Percentiles rank a stretch among this genome's conserved stretches.
Evolutionary conservation across 169 alveolate species (phyloP).

Genomic region (Toxoplasma gondii): DNA sequence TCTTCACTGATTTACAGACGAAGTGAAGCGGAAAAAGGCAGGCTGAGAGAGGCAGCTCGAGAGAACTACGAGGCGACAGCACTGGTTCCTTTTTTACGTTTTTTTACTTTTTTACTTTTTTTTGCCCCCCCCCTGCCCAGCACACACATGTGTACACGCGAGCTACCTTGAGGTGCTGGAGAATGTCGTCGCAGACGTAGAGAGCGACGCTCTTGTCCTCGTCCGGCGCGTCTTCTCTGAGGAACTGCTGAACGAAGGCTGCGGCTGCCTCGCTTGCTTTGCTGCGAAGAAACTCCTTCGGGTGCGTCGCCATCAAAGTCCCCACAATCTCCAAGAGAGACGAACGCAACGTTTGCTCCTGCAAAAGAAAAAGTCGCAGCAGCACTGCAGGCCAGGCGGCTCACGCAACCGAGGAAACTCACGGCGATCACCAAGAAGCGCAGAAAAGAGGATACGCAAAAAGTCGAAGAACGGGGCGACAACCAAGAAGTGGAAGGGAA

Average conservation of each 20-base stretch:
- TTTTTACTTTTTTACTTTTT: no score
- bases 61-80: no score
- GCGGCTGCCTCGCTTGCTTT: constrained; percentile 78
- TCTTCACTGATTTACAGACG: no score
- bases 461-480: no score
- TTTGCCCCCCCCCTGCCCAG: no score
- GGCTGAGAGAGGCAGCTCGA: no score
- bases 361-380: neutral
- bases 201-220: constrained; percentile 83
- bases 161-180: constrained; percentile 74
- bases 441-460: neutral
- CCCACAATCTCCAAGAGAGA: constrained; percentile 81
- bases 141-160: no score
- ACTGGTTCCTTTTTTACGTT: no score
- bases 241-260: constrained; percentile 71
- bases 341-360: constrained; percentile 81
- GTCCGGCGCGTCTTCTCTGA: constrained; percentile 67
- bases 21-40: no score
- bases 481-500: neutral
- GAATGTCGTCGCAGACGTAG: constrained; percentile 84
- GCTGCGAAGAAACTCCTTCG: constrained; percentile 79
- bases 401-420: neutral
- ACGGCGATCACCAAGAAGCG: neutral
- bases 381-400: neutral
- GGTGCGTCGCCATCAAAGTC: constrained; percentile 80